These are phyloP conservation scores for Solanum ahanhuiri DNA, from an alignment of 257 asterid genomes.

Conservation along the genomic window DNA sequence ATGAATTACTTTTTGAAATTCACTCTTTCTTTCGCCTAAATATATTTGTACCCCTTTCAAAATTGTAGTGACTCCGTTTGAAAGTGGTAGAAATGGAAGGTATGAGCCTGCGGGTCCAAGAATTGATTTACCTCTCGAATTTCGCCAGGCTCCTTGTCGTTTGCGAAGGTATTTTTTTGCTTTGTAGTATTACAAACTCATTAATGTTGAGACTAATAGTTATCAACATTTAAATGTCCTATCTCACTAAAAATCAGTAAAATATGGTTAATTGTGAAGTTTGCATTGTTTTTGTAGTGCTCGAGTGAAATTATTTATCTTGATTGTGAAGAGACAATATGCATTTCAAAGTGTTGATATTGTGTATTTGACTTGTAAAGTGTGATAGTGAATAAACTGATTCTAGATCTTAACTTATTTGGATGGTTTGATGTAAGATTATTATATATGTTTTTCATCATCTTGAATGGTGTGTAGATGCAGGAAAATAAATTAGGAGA, in stretches of 20 bases:
- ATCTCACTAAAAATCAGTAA: not conserved
- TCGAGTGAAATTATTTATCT: not conserved
- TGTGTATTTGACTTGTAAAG: not conserved
- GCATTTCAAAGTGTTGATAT: not conserved
- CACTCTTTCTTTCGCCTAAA: too few relatives aligned
- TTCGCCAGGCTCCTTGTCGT: constrained; percentile 86
- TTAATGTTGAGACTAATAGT: not conserved
- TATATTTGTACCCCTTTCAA: not conserved
- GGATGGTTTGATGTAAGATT: not conserved
- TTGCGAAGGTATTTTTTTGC: constrained; percentile 56
- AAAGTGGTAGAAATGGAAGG: constrained; percentile 70
- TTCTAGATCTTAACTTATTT: not conserved
- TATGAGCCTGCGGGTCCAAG: constrained; percentile 62
- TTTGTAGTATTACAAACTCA: not conserved
- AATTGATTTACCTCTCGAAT: constrained; percentile 60
- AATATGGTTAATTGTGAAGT: not conserved
- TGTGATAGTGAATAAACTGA: not conserved
- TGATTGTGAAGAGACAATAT: not conserved
- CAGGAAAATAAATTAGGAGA: not conserved
- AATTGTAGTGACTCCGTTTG: constrained; percentile 88
- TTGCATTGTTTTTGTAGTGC: not conserved
- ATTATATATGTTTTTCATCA: not conserved
- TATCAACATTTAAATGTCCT: not conserved
- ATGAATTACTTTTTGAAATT: too few relatives aligned
- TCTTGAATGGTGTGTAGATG: not conserved